Conservation (phyloP, 2,329 filamentous ascomycete species). For the Phialophora tarda region DNA sequence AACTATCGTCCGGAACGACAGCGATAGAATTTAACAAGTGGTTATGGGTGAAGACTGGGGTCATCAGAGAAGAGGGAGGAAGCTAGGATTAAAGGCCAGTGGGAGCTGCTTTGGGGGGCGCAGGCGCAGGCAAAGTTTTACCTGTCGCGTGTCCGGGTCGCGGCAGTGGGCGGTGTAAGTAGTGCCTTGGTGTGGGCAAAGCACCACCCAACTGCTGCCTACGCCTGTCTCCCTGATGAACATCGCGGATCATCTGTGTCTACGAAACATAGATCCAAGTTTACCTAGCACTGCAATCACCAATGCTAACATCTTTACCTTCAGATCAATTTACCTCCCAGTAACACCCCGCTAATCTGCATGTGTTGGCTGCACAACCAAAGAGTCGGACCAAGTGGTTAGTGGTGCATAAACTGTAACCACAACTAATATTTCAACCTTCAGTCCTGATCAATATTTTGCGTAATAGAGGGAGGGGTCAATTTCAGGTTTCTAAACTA, state of each 20-base stretch:
- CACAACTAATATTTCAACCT: not conserved
- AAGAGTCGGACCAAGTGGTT: not conserved
- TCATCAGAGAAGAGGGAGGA: conserved; percentile 16
- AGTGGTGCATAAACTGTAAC: not conserved
- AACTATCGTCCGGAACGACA: conserved; percentile 33
- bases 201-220: not conserved
- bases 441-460: not conserved
- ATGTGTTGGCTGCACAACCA: no score
- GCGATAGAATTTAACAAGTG: conserved; percentile 20
- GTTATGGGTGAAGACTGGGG: conserved; percentile 26
- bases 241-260: no score
- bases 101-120: conserved; percentile 10
- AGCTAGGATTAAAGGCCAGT: conserved; percentile 4
- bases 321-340: not conserved
- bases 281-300: not conserved
- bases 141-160: not conserved
- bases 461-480: no score
- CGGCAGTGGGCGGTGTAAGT: conserved; percentile 9
- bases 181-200: not conserved
- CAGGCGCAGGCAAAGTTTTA: conserved; percentile 29
- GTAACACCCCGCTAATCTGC: not conserved
- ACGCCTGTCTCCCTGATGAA: not conserved
- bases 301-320: not conserved
- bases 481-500: not conserved
- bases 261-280: no score